Base-by-base conservation (phyloP, 225 moss, liverwort and hornwort species). In the Marchantia paleacea region DNA sequence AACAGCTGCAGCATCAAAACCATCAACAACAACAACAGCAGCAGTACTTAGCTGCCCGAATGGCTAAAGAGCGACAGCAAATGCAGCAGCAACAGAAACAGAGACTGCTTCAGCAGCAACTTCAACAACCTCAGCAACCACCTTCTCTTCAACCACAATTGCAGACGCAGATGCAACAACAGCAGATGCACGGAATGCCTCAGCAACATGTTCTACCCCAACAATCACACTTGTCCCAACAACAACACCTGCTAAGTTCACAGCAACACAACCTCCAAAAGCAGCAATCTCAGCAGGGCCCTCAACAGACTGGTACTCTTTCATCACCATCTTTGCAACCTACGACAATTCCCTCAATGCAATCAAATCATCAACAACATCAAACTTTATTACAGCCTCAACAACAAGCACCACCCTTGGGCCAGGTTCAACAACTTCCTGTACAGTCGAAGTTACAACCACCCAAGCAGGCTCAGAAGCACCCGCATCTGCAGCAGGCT, bases 1-100 rank as follows among this genome's bases (percentile, higher is more conserved):
- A 89, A 31, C 86, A 82, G 74, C 83, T 86, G 60, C 89, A 89
- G 55, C 87, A 84, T 52, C 89, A 85, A 60, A 89, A 80, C 72
- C 85, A 71, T 55, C 89, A 86, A 26, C 71, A 71, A 50, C 89
- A 83, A 55, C 80, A 47, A 7, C 84, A 86, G 12, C 84, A 87
- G 62, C 83, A 81, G 12, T 86, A 84, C 14, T 69, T 84, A 30
- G 55, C 63, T 28, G 85, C 87, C 51, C 80, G 85, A 57, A 76
- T 85, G 52, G 83, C 71, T 25, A 85, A 86, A 75, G 88, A 89
- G 75, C 80, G 83, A 39, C 87, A 89, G 53, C 89, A 91, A 66
- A 69, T 85, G 62, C 91, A 88, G 54, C 89, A 85, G 4, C 39
- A 39, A 39, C 39, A 75, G n/a, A 89, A 90, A 57, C 87, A 84